Base-by-base conservation (phyloP, 1,284 basidiomycete genomes). In the Ustilago shanxiensis region DNA sequence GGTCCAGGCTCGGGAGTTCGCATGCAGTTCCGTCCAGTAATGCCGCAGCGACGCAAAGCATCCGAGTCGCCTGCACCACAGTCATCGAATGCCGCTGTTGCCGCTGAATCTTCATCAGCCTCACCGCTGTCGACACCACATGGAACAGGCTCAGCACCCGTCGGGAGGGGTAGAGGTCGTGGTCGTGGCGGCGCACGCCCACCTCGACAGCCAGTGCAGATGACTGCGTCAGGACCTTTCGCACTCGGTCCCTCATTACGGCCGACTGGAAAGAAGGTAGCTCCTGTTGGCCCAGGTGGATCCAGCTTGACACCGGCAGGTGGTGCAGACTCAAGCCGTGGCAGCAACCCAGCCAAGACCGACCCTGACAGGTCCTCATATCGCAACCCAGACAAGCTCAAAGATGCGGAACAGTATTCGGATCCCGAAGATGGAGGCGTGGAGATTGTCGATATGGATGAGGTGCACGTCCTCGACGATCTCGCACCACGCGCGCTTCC, bases 211-310 rank as follows among this genome's bases (percentile, higher is more conserved):
- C 53, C 60, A 70, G 93, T 95, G 3, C 79, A 83, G 91, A 89
- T 98, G 77, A 93, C 95, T 14, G 95, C 92, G 31, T 95, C 95
- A 16, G 92, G 93, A 7, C 95, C 93, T 13, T 93, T 96, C 86
- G 95, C 97, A 84, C 90, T 91, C 51, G 91, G 95, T 51, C 92
- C 94, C 4, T 69, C 71, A 64, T 88, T 89, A 1, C 86, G 90
- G 22, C 93, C 95, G 66, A 58, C 59, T 89, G 67, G 55, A 14
- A 69, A 69, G 35, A 66, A 69, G n/a, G 59, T 63, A 13, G 65
- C 60, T 1, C 65, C 73, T 11, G 52, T 72, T 24, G 73, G 73
- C 11, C 73, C 73, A 1, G 73, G 73, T 10, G 68, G 73, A 7
- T 67, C 68, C 1, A 66, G 52, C 20, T 62, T 76, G 6, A 60